Evolutionary conservation across 2,329 filamentous ascomycete species (phyloP).

Genomic region (Penicillium polonicum): DNA sequence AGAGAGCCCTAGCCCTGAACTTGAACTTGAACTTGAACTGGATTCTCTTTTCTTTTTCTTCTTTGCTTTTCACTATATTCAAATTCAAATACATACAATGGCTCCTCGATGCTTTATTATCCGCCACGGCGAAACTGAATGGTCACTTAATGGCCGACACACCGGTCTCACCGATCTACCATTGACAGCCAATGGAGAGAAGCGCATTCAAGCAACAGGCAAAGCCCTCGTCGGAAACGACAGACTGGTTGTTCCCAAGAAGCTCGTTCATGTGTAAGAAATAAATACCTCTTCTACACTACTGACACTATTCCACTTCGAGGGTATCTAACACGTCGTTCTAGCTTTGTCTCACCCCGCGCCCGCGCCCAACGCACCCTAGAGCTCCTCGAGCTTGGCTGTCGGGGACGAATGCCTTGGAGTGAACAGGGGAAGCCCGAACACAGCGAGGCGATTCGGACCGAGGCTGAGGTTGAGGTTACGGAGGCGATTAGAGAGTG

Average conservation of each 20-base stretch:
- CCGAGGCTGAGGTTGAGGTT: conserved; percentile 62
- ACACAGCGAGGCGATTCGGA: conserved; percentile 46
- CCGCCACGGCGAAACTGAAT: conserved; percentile 93
- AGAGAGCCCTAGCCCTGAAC: background rate
- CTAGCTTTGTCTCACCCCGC: conserved; percentile 79
- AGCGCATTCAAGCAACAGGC: conserved; percentile 72
- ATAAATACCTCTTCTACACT: conserved; percentile 16
- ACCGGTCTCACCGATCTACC: conserved; percentile 85
- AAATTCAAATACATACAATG: conserved; percentile 26
- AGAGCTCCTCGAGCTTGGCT: conserved; percentile 76
- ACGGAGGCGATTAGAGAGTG: conserved; percentile 76
- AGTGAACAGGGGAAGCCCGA: conserved; percentile 34
- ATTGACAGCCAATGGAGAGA: conserved; percentile 77
- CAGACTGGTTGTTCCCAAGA: conserved; percentile 76
- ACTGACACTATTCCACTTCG: background rate
- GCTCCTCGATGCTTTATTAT: conserved; percentile 76
- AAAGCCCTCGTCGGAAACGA: conserved; percentile 80
- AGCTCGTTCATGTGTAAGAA: conserved; percentile 76
- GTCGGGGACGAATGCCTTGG: conserved; percentile 71
- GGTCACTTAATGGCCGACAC: conserved; percentile 83
- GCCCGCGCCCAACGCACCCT: conserved; percentile 84
- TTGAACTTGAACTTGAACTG: conserved; percentile 3
- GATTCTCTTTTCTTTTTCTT: background rate
- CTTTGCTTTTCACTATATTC: background rate
- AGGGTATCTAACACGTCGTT: conserved; percentile 4